These are phyloP conservation scores for Coemansia sp. DNA, from an alignment of 192 early-diverging fungal genomes.

Conservation along the genomic window DNA sequence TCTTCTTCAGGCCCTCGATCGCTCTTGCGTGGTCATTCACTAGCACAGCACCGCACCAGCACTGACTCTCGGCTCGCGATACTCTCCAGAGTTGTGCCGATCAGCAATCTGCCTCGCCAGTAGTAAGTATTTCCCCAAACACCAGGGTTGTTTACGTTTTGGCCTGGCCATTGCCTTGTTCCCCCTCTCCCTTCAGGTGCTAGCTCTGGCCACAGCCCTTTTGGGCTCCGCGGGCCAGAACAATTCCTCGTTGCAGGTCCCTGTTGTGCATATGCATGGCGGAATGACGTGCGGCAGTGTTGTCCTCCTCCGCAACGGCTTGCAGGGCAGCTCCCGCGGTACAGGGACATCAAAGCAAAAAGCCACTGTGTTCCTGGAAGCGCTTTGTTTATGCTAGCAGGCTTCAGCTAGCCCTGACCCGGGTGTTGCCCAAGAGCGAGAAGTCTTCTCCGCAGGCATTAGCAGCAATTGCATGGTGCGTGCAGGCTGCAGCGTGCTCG, in stretches of 20 bases:
- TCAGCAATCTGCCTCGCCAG: too few species aligned
- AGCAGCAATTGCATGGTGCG: slow-evolving; percentile 1
- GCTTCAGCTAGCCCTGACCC: too few species aligned
- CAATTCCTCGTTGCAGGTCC: not conserved
- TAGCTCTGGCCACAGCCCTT: too few species aligned
- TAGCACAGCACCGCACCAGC: too few species aligned
- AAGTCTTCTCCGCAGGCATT: not conserved
- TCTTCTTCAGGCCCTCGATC: too few species aligned
- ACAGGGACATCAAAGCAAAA: not conserved
- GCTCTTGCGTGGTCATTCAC: too few species aligned
- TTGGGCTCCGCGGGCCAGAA: not conserved
- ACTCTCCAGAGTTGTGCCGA: too few species aligned
- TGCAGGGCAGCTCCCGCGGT: slow-evolving; percentile 1
- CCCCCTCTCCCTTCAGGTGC: too few species aligned
- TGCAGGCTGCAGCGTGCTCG: not conserved
- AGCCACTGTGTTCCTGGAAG: slow-evolving; percentile 7
- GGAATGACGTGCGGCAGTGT: not conserved
- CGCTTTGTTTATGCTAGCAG: not conserved
- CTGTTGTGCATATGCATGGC: slow-evolving; percentile 1
- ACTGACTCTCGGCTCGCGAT: too few species aligned
- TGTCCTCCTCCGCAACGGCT: not conserved
- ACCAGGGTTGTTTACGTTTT: not conserved
- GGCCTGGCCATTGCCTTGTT: not conserved
- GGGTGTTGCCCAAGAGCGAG: not conserved
- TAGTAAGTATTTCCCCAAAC: too few species aligned